These are phyloP conservation scores for Xylaria scruposa DNA, from an alignment of 495 filamentous ascomycete genomes.

Conservation along the genomic window DNA sequence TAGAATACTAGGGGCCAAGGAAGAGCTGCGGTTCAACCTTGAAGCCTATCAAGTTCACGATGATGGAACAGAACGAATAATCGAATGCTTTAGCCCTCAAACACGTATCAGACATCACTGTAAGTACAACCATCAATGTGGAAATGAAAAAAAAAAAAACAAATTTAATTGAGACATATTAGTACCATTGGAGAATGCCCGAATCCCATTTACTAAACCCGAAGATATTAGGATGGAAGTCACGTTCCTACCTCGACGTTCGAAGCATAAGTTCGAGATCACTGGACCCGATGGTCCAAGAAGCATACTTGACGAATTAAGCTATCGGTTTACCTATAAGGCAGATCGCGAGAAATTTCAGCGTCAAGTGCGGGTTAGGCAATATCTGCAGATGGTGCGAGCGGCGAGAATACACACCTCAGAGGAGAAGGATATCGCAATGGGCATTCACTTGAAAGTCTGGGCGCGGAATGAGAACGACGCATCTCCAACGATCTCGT, in stretches of 20 bases:
- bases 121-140: neutral
- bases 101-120: conserved; percentile 2
- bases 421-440: conserved; percentile 27
- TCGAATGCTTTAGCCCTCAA: neutral
- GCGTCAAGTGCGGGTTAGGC: conserved; percentile 16
- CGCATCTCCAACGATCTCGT: conserved; percentile 34
- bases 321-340: conserved; percentile 32
- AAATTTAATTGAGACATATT: neutral
- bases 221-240: conserved; percentile 22
- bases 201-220: conserved; percentile 35
- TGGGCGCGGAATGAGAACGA: conserved; percentile 30
- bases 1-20: neutral
- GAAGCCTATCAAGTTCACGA: conserved; percentile 5
- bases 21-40: conserved; percentile 8
- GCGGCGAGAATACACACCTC: conserved; percentile 27
- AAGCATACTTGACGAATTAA: neutral
- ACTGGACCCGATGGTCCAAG: conserved; percentile 1
- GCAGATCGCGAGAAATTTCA: conserved; percentile 32
- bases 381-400: conserved; percentile 29
- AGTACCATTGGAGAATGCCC: conserved; percentile 25
- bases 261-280: conserved; percentile 31
- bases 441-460: conserved; percentile 31
- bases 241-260: conserved; percentile 13
- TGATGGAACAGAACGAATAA: neutral
- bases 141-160: neutral